Evolutionary conservation across 2,329 filamentous ascomycete species (phyloP).

Genomic region (Sordariomycetes sp.): DNA sequence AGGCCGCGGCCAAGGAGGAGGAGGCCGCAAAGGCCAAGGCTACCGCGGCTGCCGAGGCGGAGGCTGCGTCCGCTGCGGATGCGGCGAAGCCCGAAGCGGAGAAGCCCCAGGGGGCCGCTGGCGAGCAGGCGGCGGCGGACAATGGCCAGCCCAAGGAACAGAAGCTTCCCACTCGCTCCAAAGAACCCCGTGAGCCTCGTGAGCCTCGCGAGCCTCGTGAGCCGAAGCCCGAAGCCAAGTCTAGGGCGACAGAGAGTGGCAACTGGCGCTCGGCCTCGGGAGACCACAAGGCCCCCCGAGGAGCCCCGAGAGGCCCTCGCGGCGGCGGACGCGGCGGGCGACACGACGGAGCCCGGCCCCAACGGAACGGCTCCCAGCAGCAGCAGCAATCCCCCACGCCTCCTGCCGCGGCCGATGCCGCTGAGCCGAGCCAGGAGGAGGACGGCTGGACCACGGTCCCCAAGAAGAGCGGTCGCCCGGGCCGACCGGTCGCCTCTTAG

Average conservation of each 20-base stretch:
- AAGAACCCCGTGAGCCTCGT: constrained; percentile 31
- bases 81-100: constrained; percentile 18
- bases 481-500: constrained; percentile 4
- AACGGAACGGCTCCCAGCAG: constrained; percentile 36
- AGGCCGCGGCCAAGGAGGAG: constrained; percentile 14
- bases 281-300: constrained; percentile 35
- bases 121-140: constrained; percentile 7
- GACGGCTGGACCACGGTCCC: constrained; percentile 56
- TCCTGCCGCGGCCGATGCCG: constrained; percentile 16
- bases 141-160: constrained; percentile 25
- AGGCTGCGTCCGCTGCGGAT: constrained; percentile 14
- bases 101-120: constrained; percentile 13
- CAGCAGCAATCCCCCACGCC: constrained; percentile 24
- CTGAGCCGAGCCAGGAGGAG: constrained; percentile 34
- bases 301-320: constrained; percentile 25
- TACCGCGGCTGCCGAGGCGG: constrained; percentile 7
- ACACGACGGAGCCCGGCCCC: constrained; percentile 32
- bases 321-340: constrained; percentile 30
- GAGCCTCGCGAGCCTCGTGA: constrained; percentile 30
- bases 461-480: constrained; percentile 8
- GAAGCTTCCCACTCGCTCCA: constrained; percentile 28
- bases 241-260: constrained; percentile 45
- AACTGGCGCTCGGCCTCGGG: constrained; percentile 48
- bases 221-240: constrained; percentile 35
- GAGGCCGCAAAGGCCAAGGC: constrained; percentile 13